phyloP scores from a whole-genome alignment of 352 stramenopile genomes.

The Elongisporangium undulatum region DNA sequence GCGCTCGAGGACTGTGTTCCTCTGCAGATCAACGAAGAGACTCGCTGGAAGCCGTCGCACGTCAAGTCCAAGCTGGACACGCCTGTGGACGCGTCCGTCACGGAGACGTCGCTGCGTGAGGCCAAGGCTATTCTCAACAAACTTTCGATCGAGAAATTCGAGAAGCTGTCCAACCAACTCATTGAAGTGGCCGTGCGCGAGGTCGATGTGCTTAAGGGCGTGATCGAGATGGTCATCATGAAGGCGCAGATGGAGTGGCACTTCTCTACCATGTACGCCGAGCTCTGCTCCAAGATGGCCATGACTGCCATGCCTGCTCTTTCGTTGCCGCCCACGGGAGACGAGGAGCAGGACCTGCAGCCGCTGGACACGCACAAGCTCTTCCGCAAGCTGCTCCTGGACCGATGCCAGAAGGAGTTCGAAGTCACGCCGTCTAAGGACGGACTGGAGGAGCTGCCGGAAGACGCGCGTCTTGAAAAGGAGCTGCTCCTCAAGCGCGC shows the following conservation, averaged over 20 bases:
- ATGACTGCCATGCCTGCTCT: slow-evolving; percentile 81
- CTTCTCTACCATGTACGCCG: slow-evolving; percentile 96
- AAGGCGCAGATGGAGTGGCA: slow-evolving; percentile 97
- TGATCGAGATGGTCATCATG: slow-evolving; percentile 92
- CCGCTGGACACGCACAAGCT: slow-evolving; percentile 81
- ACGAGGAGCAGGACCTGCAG: slow-evolving; percentile 47
- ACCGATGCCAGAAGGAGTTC: slow-evolving; percentile 94
- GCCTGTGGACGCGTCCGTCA: slow-evolving; percentile 19
- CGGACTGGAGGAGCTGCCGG: slow-evolving; percentile 43
- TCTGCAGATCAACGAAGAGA: slow-evolving; percentile 78
- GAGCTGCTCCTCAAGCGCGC: slow-evolving; percentile 76
- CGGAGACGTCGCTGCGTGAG: slow-evolving; percentile 81
- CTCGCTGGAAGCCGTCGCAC: slow-evolving; percentile 76
- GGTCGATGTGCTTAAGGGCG: slow-evolving; percentile 76
- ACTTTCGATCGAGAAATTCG: slow-evolving; percentile 96
- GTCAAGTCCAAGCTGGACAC: slow-evolving; percentile 53
- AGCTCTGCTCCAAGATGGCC: slow-evolving; percentile 91
- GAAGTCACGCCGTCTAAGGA: slow-evolving; percentile 81
- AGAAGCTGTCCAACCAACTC: slow-evolving; percentile 92
- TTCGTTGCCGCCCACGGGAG: slow-evolving; percentile 34
- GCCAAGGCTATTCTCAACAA: slow-evolving; percentile 95
- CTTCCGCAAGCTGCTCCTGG: slow-evolving; percentile 93
- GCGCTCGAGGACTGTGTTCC: slow-evolving; percentile 59
- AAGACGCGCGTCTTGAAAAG: slow-evolving; percentile 64
- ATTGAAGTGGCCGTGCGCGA: slow-evolving; percentile 88